phyloP scores from a whole-genome alignment of 257 asterid species.

The Fraxinus pennsylvanica region DNA sequence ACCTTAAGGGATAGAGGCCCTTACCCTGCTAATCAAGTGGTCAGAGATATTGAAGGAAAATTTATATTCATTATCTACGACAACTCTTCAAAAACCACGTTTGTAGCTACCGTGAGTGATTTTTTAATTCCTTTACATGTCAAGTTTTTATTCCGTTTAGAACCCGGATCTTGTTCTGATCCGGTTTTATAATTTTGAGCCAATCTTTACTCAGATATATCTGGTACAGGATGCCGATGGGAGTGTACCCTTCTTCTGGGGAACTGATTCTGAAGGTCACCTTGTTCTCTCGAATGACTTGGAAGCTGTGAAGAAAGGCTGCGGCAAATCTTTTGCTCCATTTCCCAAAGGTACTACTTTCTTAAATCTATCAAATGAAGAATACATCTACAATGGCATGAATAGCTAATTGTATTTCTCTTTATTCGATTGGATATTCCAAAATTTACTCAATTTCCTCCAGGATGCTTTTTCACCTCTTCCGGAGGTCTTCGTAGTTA shows the following conservation, averaged over 20 bases:
- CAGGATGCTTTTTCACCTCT: conserved; percentile 23
- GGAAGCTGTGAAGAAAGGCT: conserved; percentile 73
- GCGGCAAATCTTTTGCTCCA: conserved; percentile 85
- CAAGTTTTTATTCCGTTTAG: not conserved
- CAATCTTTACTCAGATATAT: conserved; percentile 14
- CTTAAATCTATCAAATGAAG: not conserved
- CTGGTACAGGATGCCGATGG: conserved; percentile 67
- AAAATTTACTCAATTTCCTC: not conserved
- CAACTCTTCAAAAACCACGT: conserved; percentile 22
- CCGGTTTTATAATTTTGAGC: not conserved
- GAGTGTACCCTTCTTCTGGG: conserved; percentile 86
- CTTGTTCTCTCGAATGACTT: conserved; percentile 75
- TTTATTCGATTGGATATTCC: not conserved
- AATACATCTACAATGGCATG: not conserved
- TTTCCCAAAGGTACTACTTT: conserved; percentile 75
- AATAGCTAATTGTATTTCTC: not conserved
- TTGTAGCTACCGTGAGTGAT: conserved; percentile 67
- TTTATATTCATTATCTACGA: conserved; percentile 74
- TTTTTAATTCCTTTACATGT: not conserved
- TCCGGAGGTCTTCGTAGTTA: conserved; percentile 15
- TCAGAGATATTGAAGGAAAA: conserved; percentile 80
- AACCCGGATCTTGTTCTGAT: not conserved
- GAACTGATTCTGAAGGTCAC: conserved; percentile 81
- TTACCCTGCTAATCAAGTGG: conserved; percentile 90
- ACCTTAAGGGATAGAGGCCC: conserved; percentile 98